Evolutionary conservation across 1,284 basidiomycete species (phyloP).

Genomic region (Trichosporon sp.): DNA sequence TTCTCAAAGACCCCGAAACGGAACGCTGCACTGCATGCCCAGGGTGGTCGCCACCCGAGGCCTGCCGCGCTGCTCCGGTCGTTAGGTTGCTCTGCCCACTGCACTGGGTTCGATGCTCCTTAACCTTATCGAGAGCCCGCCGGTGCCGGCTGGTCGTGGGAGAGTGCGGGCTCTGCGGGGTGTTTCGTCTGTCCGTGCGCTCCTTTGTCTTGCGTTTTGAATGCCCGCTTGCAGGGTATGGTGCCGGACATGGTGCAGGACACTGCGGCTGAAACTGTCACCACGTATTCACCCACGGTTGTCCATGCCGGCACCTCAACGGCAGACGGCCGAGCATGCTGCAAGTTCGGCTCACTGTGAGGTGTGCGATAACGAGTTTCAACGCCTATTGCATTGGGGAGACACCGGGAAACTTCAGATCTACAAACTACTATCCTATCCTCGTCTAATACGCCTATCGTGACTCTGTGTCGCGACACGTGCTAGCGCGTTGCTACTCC

Average conservation of each 20-base stretch:
- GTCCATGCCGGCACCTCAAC: not conserved
- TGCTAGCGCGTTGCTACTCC: not conserved
- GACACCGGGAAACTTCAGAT: not conserved
- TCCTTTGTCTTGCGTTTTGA: not conserved
- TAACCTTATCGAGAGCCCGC: constrained; percentile 1
- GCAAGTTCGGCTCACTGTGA: constrained; percentile 3
- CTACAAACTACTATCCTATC: not conserved
- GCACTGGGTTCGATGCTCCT: constrained; percentile 5
- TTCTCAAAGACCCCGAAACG: not conserved
- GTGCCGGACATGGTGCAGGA: not conserved
- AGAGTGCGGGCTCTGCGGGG: not conserved
- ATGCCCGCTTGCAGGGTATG: not conserved
- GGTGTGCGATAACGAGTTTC: not conserved
- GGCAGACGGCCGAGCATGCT: not conserved
- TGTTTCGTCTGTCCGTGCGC: not conserved
- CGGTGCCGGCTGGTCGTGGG: not conserved
- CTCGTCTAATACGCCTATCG: not conserved
- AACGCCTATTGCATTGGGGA: not conserved
- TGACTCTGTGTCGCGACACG: not conserved
- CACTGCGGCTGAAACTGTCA: not conserved
- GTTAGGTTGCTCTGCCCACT: not conserved
- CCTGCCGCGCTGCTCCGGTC: not conserved
- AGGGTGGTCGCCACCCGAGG: not conserved
- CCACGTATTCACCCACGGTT: constrained; percentile 6
- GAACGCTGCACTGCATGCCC: not conserved